Conservation (phyloP, 805 yeast genomes). For the Alloascoidea africana region DNA sequence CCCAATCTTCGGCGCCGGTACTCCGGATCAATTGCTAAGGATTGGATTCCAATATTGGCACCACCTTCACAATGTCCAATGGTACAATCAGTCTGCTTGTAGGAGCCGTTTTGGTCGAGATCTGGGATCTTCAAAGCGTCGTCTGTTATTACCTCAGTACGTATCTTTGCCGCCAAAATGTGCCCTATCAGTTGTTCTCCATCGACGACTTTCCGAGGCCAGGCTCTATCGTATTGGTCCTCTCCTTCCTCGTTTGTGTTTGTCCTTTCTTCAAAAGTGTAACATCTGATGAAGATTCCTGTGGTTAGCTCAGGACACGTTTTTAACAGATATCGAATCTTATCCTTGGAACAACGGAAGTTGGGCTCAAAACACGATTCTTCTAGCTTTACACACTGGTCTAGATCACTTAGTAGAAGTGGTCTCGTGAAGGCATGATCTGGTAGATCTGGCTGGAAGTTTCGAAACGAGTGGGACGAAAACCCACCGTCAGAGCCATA, state of each 20-base stretch:
- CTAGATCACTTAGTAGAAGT: conserved; percentile 56
- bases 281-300: conserved; percentile 72
- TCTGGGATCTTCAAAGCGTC: conserved; percentile 48
- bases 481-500: too few species aligned
- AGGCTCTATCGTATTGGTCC: conserved; percentile 10
- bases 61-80: conserved; percentile 68
- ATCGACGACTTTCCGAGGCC: conserved; percentile 8
- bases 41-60: conserved; percentile 63
- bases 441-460: too few species aligned
- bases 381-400: conserved; percentile 49
- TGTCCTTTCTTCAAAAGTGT: conserved; percentile 27
- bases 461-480: too few species aligned
- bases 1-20: conserved; percentile 78
- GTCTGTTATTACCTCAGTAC: conserved; percentile 29
- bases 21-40: conserved; percentile 61
- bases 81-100: conserved; percentile 9
- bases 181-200: conserved; percentile 65
- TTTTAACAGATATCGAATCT: conserved; percentile 50
- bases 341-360: conserved; percentile 57
- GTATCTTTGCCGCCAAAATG: conserved; percentile 61
- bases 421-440: conserved; percentile 62
- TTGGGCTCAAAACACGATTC: conserved; percentile 47
- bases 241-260: conserved; percentile 3
- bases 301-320: conserved; percentile 84
- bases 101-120: conserved; percentile 11